Conservation (phyloP, 805 yeast genomes). For the Pichia membranifaciens region DNA sequence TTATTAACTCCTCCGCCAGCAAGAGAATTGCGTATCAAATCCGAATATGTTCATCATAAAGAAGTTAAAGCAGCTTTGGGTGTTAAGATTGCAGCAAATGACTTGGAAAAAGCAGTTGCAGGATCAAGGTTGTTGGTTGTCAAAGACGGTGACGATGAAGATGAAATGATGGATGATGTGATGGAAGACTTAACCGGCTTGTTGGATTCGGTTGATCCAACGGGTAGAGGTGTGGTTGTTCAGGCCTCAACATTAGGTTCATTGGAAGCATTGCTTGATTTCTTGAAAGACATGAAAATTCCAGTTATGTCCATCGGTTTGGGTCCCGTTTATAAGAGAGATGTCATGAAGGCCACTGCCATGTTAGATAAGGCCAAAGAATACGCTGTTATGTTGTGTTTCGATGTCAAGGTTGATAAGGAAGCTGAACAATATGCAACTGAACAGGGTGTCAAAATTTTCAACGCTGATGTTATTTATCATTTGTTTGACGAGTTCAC, state of each 20-base stretch:
- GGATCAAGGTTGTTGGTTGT: conserved; percentile 95
- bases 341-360: conserved; percentile 94
- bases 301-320: conserved; percentile 98
- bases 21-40: conserved; percentile 90
- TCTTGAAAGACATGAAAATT: conserved; percentile 96
- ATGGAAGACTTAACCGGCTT: conserved; percentile 97
- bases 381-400: conserved; percentile 95
- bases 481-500: conserved; percentile 94
- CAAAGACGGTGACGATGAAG: conserved; percentile 97
- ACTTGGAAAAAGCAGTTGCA: conserved; percentile 96
- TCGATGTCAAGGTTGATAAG: conserved; percentile 93
- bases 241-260: conserved; percentile 99
- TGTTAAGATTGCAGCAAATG: conserved; percentile 97
- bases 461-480: conserved; percentile 94
- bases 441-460: conserved; percentile 85
- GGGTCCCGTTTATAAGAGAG: conserved; percentile 98
- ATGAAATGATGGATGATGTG: conserved; percentile 93
- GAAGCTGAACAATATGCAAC: conserved; percentile 98
- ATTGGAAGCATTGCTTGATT: conserved; percentile 91
- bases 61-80: conserved; percentile 99
- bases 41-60: conserved; percentile 94
- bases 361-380: conserved; percentile 97
- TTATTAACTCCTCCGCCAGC: conserved; percentile 96
- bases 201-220: conserved; percentile 87
- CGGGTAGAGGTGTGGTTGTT: conserved; percentile 96